Percentiles rank a stretch among this genome's conserved stretches.
Conservation (phyloP, 2,329 filamentous ascomycete species). For the Rutstroemia sp. region DNA sequence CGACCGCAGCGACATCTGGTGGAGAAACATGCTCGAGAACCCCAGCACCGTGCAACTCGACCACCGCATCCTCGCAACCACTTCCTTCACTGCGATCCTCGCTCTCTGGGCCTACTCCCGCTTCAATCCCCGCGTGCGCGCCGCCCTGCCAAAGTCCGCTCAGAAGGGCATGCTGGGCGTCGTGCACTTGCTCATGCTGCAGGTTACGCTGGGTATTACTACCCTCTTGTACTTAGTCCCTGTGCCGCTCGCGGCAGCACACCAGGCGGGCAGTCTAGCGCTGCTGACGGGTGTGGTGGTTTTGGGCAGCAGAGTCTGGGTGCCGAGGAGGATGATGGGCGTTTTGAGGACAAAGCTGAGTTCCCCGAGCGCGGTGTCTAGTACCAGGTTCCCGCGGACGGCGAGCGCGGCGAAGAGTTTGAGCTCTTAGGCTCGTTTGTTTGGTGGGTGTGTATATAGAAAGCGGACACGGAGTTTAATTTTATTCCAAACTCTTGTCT, state of each 20-base stretch:
- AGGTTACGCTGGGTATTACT: constrained; percentile 79
- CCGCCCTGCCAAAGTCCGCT: constrained; percentile 54
- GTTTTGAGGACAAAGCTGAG: constrained; percentile 40
- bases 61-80: constrained; percentile 85
- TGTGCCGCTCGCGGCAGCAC: constrained; percentile 75
- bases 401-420: background rate
- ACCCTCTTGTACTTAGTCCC: constrained; percentile 95
- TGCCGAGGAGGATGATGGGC: constrained; percentile 58
- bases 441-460: too few relatives aligned
- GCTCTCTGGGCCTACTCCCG: constrained; percentile 75
- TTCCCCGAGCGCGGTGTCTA: background rate
- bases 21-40: constrained; percentile 97
- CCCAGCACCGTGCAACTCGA: constrained; percentile 92
- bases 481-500: too few relatives aligned
- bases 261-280: constrained; percentile 85
- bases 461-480: too few relatives aligned
- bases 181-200: constrained; percentile 72
- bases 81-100: constrained; percentile 76
- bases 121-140: constrained; percentile 47
- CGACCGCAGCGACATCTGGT: constrained; percentile 80
- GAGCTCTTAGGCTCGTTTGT: background rate
- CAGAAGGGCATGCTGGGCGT: constrained; percentile 68
- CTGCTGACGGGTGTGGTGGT: constrained; percentile 77
- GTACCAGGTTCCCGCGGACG: too few relatives aligned
- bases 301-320: constrained; percentile 68